These are phyloP conservation scores for Lachancea quebecensis DNA, from an alignment of 805 yeast species.

Conservation along the genomic window DNA sequence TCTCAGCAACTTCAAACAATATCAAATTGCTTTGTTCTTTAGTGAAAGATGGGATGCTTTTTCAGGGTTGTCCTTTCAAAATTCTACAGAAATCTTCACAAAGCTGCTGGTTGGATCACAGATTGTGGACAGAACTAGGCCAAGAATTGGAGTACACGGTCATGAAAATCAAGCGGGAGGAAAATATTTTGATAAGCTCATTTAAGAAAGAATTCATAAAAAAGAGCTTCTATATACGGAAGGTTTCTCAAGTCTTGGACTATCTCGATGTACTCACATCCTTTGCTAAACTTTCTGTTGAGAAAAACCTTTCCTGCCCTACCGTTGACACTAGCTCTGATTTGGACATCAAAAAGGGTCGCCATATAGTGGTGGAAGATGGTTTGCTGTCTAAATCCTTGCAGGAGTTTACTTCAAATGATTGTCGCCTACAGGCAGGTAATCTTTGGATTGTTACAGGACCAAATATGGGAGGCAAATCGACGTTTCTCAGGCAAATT, in stretches of 20 bases:
- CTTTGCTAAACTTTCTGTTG: slow-evolving; percentile 66
- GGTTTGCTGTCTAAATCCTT: slow-evolving; percentile 46
- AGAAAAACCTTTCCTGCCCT: slow-evolving; percentile 63
- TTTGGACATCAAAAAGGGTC: slow-evolving; percentile 53
- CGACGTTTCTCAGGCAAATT: slow-evolving; percentile 66
- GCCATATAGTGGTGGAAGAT: slow-evolving; percentile 83
- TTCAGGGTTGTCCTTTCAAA: slow-evolving; percentile 18
- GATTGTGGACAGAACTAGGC: slow-evolving; percentile 51
- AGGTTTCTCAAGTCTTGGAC: slow-evolving; percentile 47
- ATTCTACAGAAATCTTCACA: slow-evolving; percentile 37
- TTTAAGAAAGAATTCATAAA: slow-evolving; percentile 43
- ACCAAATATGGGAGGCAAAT: slow-evolving; percentile 86
- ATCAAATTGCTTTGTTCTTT: slow-evolving; percentile 17
- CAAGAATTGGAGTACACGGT: slow-evolving; percentile 38
- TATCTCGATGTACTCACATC: slow-evolving; percentile 66
- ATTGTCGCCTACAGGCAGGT: slow-evolving; percentile 23
- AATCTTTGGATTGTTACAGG: slow-evolving; percentile 67
- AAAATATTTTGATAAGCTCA: slow-evolving; percentile 42
- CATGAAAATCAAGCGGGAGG: slow-evolving; percentile 48
- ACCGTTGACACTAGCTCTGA: slow-evolving; percentile 41
- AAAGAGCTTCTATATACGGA: slow-evolving; percentile 41
- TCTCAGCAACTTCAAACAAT: slow-evolving; percentile 35
- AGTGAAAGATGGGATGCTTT: slow-evolving; percentile 22
- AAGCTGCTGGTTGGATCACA: slow-evolving; percentile 39
- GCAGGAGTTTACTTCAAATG: slow-evolving; percentile 29